Base-by-base conservation (phyloP, 1,284 basidiomycete genomes). In the Ustilago nuda region DNA sequence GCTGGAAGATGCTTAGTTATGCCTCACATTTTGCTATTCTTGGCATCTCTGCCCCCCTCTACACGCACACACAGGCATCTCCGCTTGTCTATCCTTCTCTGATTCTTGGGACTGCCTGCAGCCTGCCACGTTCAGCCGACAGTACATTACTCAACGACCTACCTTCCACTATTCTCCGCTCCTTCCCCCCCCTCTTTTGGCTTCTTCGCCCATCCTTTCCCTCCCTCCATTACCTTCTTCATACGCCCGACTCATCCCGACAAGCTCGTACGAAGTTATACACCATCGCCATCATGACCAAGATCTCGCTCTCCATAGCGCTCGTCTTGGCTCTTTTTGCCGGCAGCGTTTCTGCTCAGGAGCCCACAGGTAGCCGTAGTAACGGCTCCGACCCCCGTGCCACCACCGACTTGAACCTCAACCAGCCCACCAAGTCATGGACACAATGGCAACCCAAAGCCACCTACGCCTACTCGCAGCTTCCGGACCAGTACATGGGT, bases 401-500 rank as follows among this genome's bases (percentile, higher is more conserved):
- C 12, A 63, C 63, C 27, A 72, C 70, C 46, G 74, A 72, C 51
- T 56, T 72, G 33, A 66, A 78, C 48, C 58, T 50, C 64, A 77
- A 77, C 46, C 64, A 78, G 58, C 79, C 79, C 32, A 81, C 77
- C 56, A 79, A 80, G 58, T 65, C 77, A 12, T 81, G 77, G 78
- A 67, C 67, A n/a, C 79, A 77, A 58, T 81, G 78, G 78, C 75
- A 77, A 41, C 78, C 79, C 32, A 81, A 81, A 43, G 75, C 79
- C 17, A 80, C 79, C 5, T 81, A 81, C 58, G 62, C 79, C n/a
- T 56, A 62, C 60, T 66, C 59, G 15, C 30, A 72, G 43, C 63
- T 81, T 23, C 79, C 79, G 4, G 79, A 81, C 41, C 78, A 80
- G 58, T 81, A 81, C 76, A 77, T 81, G 75, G 78, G 78, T 3